Base-by-base conservation (phyloP, 83 land plant genomes). In the Picea abies region DNA sequence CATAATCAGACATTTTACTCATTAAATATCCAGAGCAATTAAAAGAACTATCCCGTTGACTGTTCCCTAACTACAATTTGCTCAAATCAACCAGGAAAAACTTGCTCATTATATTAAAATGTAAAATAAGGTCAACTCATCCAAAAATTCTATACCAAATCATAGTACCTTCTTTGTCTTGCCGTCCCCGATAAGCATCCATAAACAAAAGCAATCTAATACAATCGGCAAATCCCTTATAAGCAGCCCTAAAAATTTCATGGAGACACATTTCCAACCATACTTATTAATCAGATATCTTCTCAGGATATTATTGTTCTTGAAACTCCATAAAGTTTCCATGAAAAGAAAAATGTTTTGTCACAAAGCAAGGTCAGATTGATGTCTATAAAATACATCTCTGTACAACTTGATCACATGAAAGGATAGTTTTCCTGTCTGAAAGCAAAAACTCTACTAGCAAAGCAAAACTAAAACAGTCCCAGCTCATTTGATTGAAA, bases 201-300 rank as follows among this genome's bases (percentile, higher is more conserved):
- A 97, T 88, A 84, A 92, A 97, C 78, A 97, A 86, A 65, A 97
- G 95, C 72, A 97, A 91, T 76, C 98, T 93, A 81, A 97, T 92
- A 83, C 91, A 86, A 88, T 97, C 98, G 37, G 97, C 90, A 96
- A 92, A 96, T 32, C 98, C 98, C 84, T 97, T 97, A 79, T 97
- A 97, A 29, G 99, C 93, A 86, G 99, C 99, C 99, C 99, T 97
- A 77, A 17, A 56, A 81, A 78, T 29, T 37, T 4, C 75, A 84
- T 58, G 73, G 80, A 81, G n/a, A 26, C 41, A 63, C 47, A 44
- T n/a, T 73, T 44, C 1, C 58, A 73, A 19, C 44, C 58, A 47
- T 4, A n/a, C 77, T 73, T 73, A n/a, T 44, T 44, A 44, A n/a
- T 8, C 47, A 73, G 47, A 70, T 15, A 35, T n/a, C 22, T 3